Evolutionary conservation across 768 basidiomycete genomes (phyloP), one percentile per base, ranked within the genome.

Genomic region (Boletus edulis): DNA sequence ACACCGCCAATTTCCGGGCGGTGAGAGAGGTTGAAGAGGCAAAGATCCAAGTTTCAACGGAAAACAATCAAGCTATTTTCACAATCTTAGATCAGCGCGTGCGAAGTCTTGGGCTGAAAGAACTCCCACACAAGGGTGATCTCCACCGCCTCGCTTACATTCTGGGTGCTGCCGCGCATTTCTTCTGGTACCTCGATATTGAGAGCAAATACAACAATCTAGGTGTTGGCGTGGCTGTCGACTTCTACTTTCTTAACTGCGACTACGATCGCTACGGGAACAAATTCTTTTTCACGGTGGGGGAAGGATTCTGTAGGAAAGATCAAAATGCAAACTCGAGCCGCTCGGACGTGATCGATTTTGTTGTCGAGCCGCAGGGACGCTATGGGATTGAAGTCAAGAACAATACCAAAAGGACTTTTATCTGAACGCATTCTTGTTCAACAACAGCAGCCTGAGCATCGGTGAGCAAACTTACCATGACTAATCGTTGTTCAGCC

Each of bases 381-480:
- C 38, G 56, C 3, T 67, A 76, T 14, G 76, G 76, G 14, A 63
- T 78, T 51, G 67, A 65, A 8, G 63, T 77, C 31, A 62, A 61
- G 51, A 77, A 78, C 55, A 52, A 67, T 1, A 69, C 72, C 0
- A 61, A 65, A 24, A 61, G n/a, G 60, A 67, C 8, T 53, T 78
- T 8, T 78, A 76, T 46, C 62, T 75, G 20, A 74, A 74, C 31
- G 64, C 76, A 5, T 76, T 77, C 58, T 73, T 75, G 51, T 79
- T 78, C 48, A 76, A 78, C 44, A 73, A 73, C 9, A 68, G 64
- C n/a, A 71, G 72, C 49, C 54, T 76, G 38, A 64, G 66, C 2
- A 74, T 78, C 46, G 64, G 73, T 73, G 68, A 41, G 49, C 22
- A 24, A 13, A 29, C 27, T 29, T 9, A 9, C 27, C 20, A 11